Percentiles rank a stretch among this genome's conserved stretches.
These are phyloP conservation scores for Heterobasidion annosum DNA, from an alignment of 1,284 basidiomycete species.

Conservation along the genomic window DNA sequence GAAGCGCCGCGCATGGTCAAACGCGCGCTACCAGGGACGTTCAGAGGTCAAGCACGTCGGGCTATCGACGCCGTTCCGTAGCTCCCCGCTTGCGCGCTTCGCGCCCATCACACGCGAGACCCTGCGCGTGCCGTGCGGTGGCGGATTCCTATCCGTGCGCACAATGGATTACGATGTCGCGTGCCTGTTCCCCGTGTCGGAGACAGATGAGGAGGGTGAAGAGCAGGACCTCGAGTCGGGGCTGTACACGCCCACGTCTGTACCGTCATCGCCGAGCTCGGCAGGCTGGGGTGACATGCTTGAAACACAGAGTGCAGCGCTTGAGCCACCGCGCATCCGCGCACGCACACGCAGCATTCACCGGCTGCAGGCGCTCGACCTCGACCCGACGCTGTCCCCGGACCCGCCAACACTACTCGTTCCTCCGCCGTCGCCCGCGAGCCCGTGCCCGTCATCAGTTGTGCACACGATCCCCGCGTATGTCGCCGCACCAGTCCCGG, in stretches of 20 bases:
- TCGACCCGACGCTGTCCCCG: conserved; percentile 4
- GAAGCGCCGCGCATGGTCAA: conserved; percentile 46
- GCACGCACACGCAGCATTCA: conserved; percentile 20
- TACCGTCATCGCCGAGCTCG: conserved; percentile 1
- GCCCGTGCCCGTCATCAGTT: conserved; percentile 1
- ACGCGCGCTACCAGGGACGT: conserved; percentile 26
- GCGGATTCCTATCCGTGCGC: conserved; percentile 10
- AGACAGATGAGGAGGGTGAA: conserved; percentile 37
- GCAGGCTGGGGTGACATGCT: not conserved
- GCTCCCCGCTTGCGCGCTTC: conserved; percentile 28
- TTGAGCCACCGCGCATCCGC: conserved; percentile 17
- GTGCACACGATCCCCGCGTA: conserved; percentile 1
- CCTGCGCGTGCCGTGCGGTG: not conserved
- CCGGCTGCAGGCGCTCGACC: conserved; percentile 10
- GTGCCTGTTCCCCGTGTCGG: conserved; percentile 37
- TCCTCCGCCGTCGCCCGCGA: conserved; percentile 4
- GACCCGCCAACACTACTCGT: conserved; percentile 6
- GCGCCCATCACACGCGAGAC: conserved; percentile 16
- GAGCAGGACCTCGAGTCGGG: conserved; percentile 21
- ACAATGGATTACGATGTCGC: conserved; percentile 17
- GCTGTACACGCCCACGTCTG: not conserved
- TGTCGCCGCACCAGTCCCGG: conserved; percentile 4
- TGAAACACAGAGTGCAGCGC: conserved; percentile 2
- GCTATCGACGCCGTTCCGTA: conserved; percentile 32
- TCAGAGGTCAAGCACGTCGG: conserved; percentile 22